Percentiles rank a stretch among this genome's conserved stretches.
Conservation (phyloP, 345 rosid species). For the Gossypium anomalum region DNA sequence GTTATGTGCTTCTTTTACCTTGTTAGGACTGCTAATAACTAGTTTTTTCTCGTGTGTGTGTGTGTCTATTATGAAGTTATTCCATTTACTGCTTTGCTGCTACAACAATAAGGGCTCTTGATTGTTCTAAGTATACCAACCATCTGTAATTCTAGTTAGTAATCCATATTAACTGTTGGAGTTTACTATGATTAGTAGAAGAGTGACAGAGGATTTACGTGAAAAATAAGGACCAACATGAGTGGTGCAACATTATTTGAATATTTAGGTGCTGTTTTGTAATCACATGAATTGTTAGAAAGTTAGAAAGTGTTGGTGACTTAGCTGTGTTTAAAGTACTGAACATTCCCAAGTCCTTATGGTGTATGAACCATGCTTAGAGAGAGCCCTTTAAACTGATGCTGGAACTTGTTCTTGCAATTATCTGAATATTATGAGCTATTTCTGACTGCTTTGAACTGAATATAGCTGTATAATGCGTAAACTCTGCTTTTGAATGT, state of each 20-base stretch:
- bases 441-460: not conserved
- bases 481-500: constrained; percentile 2
- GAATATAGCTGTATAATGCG: not conserved
- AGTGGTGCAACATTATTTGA: not conserved
- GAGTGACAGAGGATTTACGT: not conserved
- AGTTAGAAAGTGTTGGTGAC: not conserved
- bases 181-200: not conserved
- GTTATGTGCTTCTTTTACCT: not conserved
- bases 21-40: not conserved
- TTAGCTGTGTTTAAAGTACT: not conserved
- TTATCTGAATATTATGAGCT: not conserved
- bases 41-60: not conserved
- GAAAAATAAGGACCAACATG: not conserved
- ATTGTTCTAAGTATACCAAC: not conserved
- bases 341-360: not conserved
- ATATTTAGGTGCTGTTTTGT: not conserved
- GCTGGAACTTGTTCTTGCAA: not conserved
- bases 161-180: not conserved
- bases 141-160: not conserved
- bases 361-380: not conserved
- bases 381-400: not conserved
- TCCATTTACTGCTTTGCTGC: not conserved
- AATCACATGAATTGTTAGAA: not conserved
- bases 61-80: not conserved
- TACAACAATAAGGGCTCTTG: not conserved